These are phyloP conservation scores for Candida nemodendra DNA, from an alignment of 805 yeast species.

Conservation along the genomic window DNA sequence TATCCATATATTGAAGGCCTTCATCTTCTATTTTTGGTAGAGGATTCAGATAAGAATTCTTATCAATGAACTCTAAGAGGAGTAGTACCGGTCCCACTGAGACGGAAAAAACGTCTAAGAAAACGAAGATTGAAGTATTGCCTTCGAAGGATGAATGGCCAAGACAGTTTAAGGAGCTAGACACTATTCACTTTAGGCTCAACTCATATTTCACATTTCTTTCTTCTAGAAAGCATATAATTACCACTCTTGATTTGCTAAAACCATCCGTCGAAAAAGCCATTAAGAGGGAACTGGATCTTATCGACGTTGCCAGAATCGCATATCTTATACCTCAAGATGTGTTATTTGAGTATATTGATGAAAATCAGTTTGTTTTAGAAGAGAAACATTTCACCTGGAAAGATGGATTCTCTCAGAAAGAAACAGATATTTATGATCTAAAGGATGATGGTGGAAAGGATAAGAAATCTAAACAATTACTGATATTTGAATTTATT, in stretches of 20 bases:
- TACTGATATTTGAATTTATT: constrained; percentile 71
- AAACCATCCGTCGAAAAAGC: constrained; percentile 52
- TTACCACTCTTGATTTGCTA: constrained; percentile 55
- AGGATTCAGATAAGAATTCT: no score
- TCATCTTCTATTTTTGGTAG: no score
- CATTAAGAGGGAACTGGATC: constrained; percentile 42
- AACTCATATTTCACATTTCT: constrained; percentile 64
- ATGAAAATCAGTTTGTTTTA: constrained; percentile 60
- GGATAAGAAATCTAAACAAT: constrained; percentile 42
- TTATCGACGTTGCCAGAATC: constrained; percentile 63
- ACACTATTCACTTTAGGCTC: constrained; percentile 48
- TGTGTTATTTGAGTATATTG: constrained; percentile 70
- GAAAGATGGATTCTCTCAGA: constrained; percentile 54
- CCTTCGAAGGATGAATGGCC: constrained; percentile 26
- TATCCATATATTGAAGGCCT: no score
- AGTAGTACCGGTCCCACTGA: no score
- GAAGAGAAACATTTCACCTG: constrained; percentile 43
- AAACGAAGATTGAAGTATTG: constrained; percentile 3
- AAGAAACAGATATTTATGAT: constrained; percentile 51
- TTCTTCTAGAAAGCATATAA: constrained; percentile 56
- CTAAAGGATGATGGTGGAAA: constrained; percentile 39
- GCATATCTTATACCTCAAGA: constrained; percentile 65
- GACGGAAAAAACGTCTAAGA: no score
- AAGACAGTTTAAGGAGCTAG: constrained; percentile 38
- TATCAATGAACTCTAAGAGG: no score